Base-by-base conservation (phyloP, 805 yeast species). In the Zygoascus bituminiphila region DNA sequence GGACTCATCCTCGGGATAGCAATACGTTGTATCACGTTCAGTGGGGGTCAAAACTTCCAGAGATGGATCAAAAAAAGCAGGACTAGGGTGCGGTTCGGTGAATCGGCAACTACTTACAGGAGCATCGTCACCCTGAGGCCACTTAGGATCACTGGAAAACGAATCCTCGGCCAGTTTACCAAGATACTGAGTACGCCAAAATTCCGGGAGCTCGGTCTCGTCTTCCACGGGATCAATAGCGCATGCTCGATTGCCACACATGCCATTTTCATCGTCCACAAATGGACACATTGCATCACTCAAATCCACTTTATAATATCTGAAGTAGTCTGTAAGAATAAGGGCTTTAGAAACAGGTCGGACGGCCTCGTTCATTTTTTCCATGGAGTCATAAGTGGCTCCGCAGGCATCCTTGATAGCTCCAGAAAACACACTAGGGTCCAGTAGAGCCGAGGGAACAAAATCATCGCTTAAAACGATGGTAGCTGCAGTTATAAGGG, bases 241-340 rank as follows among this genome's bases (percentile, higher is more conserved):
- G 67, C 97, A 88, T 48, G 87, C 82, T 54, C 86, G 75, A 60
- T 88, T 86, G 52, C 88, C 85, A 63, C 97, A 88, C 59, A 84
- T 79, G 39, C 89, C 94, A 43, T 74, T 74, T 59, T 72, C 79
- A 57, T 81, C 88, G 55, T 79, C 78, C 88, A 87, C 85, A 63
- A 84, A 88, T 23, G 95, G 91, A 65, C 99, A 88, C 75, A 82
- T 57, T 10, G 60, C 58, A 23, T 62, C 68, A 65, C 80, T 87
- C 49, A 93, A 72, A 60, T 93, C 88, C 48, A 93, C 75, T 62
- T 88, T 82, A 71, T 87, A 93, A 62, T 85, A 87, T 54, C 82
- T 78, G 77, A 93, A 91, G 66, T 86, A 93, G 56, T 89, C 88
- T 33, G 87, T 80, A 40, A 74, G 62, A 7, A 82, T 84, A 40